Conservation (phyloP, 2,329 filamentous ascomycete genomes). For the Diaporthe caulivora region DNA sequence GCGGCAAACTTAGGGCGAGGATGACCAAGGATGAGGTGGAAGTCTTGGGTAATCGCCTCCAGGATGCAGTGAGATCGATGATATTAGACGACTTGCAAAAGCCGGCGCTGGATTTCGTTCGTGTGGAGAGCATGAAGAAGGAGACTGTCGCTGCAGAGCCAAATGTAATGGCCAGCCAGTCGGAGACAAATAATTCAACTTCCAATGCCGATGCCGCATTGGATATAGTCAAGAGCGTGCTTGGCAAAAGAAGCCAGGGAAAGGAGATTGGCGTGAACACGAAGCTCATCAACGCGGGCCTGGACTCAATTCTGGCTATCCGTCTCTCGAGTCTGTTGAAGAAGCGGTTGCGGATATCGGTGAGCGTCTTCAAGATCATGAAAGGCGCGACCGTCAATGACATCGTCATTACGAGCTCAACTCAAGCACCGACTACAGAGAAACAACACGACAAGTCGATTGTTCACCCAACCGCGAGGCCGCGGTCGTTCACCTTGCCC, state of each 20-base stretch:
- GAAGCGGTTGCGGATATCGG: slow-evolving; percentile 40
- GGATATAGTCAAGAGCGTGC: slow-evolving; percentile 39
- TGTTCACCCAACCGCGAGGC: not conserved
- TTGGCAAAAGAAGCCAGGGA: slow-evolving; percentile 36
- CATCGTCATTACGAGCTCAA: slow-evolving; percentile 32
- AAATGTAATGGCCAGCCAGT: not conserved
- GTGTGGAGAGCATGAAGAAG: slow-evolving; percentile 9
- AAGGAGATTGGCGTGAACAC: slow-evolving; percentile 40
- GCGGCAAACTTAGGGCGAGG: slow-evolving; percentile 42
- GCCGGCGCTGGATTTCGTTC: slow-evolving; percentile 14
- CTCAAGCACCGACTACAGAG: not conserved
- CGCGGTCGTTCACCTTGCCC: not conserved
- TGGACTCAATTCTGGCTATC: slow-evolving; percentile 45
- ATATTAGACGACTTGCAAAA: slow-evolving; percentile 17
- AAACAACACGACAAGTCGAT: not conserved
- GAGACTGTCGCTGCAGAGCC: not conserved
- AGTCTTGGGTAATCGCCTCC: slow-evolving; percentile 35
- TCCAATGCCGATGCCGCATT: slow-evolving; percentile 36
- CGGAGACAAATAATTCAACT: not conserved
- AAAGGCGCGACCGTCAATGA: slow-evolving; percentile 41
- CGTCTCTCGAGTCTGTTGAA: slow-evolving; percentile 41
- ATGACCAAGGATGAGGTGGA: slow-evolving; percentile 13
- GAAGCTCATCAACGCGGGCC: slow-evolving; percentile 42
- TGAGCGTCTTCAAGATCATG: slow-evolving; percentile 44
- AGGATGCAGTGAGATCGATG: slow-evolving; percentile 16